Evolutionary conservation across 1,139 yeast genomes (phyloP).

Genomic region (Debaryomyces sp.): DNA sequence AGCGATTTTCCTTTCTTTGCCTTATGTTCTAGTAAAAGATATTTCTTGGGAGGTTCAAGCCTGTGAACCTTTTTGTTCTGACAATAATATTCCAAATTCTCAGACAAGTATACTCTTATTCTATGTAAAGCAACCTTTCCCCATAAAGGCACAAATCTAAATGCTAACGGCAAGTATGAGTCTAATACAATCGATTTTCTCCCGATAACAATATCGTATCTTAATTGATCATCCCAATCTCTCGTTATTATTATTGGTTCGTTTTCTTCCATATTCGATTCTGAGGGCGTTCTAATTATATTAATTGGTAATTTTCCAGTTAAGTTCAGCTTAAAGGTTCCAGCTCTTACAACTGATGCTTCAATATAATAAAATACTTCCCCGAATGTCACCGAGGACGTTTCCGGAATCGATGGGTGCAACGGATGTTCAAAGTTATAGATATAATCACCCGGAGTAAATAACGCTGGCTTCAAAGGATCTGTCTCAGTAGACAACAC

Average conservation of each 20-base stretch:
- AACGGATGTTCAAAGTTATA: conserved; percentile 91
- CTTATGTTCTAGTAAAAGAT: conserved; percentile 74
- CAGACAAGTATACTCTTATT: conserved; percentile 81
- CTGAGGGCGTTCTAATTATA: conserved; percentile 76
- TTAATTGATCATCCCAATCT: conserved; percentile 92
- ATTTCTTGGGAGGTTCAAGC: conserved; percentile 85
- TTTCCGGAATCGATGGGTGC: conserved; percentile 81
- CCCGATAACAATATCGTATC: conserved; percentile 86
- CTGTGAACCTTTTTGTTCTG: conserved; percentile 85
- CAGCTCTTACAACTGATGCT: conserved; percentile 70
- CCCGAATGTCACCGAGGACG: conserved; percentile 80
- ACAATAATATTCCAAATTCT: conserved; percentile 88
- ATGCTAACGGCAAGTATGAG: conserved; percentile 79
- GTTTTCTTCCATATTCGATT: conserved; percentile 78
- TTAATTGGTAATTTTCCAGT: conserved; percentile 64
- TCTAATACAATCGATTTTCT: conserved; percentile 87
- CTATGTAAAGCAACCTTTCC: conserved; percentile 89
- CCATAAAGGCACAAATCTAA: conserved; percentile 75
- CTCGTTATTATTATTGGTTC: conserved; percentile 91
- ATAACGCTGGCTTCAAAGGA: conserved; percentile 31
- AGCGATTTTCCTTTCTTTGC: conserved; percentile 57
- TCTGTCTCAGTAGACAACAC: conserved; percentile 23
- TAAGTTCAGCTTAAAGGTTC: conserved; percentile 82
- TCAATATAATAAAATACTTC: conserved; percentile 69
- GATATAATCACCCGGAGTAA: conserved; percentile 82